Conservation (phyloP, 2,329 filamentous ascomycete species). For the Metarhizium guizhouense region DNA sequence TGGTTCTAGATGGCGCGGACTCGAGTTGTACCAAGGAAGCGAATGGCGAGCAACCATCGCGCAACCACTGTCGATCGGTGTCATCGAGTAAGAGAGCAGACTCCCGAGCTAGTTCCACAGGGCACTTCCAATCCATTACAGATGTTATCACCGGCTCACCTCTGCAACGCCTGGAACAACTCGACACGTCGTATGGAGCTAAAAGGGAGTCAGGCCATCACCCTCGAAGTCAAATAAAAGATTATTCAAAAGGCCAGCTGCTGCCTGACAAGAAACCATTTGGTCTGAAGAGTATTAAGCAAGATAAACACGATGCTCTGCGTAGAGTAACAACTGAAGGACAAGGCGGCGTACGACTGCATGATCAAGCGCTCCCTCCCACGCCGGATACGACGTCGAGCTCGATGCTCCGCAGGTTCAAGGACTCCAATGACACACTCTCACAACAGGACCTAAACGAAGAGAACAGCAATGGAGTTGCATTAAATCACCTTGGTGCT, state of each 20-base stretch:
- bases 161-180: constrained; percentile 39
- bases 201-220: constrained; percentile 19
- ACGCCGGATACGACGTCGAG: constrained; percentile 53
- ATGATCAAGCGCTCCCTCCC: constrained; percentile 40
- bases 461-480: constrained; percentile 23
- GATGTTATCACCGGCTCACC: constrained; percentile 25
- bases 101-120: constrained; percentile 17
- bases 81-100: not conserved
- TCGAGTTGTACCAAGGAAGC: not conserved
- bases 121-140: constrained; percentile 36
- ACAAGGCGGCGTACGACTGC: constrained; percentile 28
- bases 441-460: constrained; percentile 18
- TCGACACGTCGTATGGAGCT: constrained; percentile 21
- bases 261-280: constrained; percentile 11
- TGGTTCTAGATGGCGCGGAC: constrained; percentile 19
- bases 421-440: constrained; percentile 42
- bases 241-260: constrained; percentile 9
- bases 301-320: constrained; percentile 39
- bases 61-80: constrained; percentile 1
- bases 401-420: constrained; percentile 40
- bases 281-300: constrained; percentile 23
- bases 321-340: constrained; percentile 41
- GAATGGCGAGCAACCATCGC: not conserved
- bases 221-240: constrained; percentile 19
- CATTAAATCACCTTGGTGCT: constrained; percentile 18